Conservation (phyloP, 1,284 basidiomycete species). For the Coniferiporia sulphurascens region DNA sequence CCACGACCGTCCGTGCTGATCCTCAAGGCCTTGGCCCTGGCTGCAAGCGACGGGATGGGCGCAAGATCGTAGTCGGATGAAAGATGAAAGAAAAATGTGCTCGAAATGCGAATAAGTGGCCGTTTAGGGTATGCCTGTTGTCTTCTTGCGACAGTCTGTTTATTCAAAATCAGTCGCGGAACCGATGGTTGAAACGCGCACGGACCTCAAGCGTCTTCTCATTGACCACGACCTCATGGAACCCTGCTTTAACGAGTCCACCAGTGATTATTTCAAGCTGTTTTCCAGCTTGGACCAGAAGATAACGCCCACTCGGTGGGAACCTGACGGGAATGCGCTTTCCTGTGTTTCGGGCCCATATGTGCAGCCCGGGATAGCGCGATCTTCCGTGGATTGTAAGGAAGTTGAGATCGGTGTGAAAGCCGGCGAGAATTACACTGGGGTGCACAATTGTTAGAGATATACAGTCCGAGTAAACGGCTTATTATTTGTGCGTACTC, state of each 20-base stretch:
- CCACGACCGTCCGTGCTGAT: slow-evolving; percentile 35
- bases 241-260: slow-evolving; percentile 87
- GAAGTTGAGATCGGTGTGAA: slow-evolving; percentile 83
- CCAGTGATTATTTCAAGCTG: slow-evolving; percentile 88
- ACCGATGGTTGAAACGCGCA: slow-evolving; percentile 19
- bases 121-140: slow-evolving; percentile 58
- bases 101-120: slow-evolving; percentile 88
- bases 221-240: slow-evolving; percentile 88
- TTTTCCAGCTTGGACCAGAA: slow-evolving; percentile 86
- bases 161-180: not conserved
- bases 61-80: slow-evolving; percentile 76
- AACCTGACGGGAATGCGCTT: slow-evolving; percentile 83
- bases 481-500: slow-evolving; percentile 27
- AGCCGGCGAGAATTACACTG: slow-evolving; percentile 79
- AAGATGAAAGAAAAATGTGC: slow-evolving; percentile 92
- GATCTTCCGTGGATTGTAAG: slow-evolving; percentile 89
- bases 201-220: slow-evolving; percentile 64
- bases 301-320: slow-evolving; percentile 63
- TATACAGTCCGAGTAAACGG: not conserved
- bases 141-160: slow-evolving; percentile 61
- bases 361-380: slow-evolving; percentile 77
- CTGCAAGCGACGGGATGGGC: slow-evolving; percentile 54
- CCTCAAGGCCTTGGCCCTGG: slow-evolving; percentile 39
- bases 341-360: slow-evolving; percentile 90
- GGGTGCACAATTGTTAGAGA: not conserved